These are phyloP conservation scores for Rhazya stricta DNA, from an alignment of 257 asterid genomes.

Conservation along the genomic window DNA sequence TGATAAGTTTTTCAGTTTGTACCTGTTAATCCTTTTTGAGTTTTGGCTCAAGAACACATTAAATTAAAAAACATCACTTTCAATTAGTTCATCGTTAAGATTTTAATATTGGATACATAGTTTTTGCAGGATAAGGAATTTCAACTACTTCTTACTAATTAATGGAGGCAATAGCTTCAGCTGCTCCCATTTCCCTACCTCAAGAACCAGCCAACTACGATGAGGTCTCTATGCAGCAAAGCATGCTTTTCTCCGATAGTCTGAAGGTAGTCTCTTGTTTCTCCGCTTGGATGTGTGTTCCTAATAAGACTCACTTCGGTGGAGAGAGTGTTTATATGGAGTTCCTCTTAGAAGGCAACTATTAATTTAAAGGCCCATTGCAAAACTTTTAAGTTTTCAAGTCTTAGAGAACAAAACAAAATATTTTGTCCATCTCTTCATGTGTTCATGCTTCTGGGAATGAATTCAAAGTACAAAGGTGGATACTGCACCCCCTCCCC, in stretches of 20 bases:
- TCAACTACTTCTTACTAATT: conserved; percentile 28
- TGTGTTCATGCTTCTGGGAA: background rate
- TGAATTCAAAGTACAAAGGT: background rate
- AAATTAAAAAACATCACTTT: background rate
- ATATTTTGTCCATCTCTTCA: no score
- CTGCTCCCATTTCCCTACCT: conserved; percentile 52
- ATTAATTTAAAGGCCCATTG: background rate
- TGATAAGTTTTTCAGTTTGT: background rate
- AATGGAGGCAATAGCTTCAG: conserved; percentile 60
- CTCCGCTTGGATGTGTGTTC: conserved; percentile 9
- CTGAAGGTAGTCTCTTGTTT: conserved; percentile 50
- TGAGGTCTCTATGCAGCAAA: conserved; percentile 85
- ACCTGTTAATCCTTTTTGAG: background rate
- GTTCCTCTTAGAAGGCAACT: background rate
- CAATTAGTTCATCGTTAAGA: background rate
- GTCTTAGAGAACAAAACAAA: no score
- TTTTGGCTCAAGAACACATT: background rate
- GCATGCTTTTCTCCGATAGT: conserved; percentile 81
- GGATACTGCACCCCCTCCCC: background rate
- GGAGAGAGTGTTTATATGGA: background rate
- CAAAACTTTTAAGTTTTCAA: no score
- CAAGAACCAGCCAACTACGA: conserved; percentile 69
- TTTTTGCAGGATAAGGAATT: conserved; percentile 7
- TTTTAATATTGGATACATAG: background rate
- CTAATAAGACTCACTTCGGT: conserved; percentile 21